phyloP scores from a whole-genome alignment of 2,329 filamentous ascomycete species.

The Botryotinia narcissicola region DNA sequence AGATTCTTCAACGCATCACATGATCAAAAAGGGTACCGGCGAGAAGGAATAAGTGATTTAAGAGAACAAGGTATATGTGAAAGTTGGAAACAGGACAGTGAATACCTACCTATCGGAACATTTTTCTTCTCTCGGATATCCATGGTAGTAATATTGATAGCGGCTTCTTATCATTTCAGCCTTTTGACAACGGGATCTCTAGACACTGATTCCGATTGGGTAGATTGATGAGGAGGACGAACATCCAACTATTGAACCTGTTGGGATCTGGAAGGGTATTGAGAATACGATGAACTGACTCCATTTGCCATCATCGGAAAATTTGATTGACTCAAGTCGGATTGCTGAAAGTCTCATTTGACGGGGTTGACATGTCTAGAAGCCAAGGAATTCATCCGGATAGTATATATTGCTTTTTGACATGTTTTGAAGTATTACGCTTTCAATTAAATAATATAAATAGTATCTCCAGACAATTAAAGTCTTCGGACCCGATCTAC shows the following conservation, averaged over 20 bases:
- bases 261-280: background rate
- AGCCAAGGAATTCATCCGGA: background rate
- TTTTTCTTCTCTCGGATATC: background rate
- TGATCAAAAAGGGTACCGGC: background rate
- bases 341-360: background rate
- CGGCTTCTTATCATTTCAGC: background rate
- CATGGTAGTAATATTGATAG: background rate
- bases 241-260: background rate
- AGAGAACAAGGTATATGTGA: background rate
- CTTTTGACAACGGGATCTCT: background rate
- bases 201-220: background rate
- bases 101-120: background rate
- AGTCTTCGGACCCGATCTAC: background rate
- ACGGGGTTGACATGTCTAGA: background rate
- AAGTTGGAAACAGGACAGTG: background rate
- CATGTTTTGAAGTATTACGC: background rate
- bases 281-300: background rate
- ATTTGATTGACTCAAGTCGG: background rate
- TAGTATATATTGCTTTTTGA: background rate
- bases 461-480: background rate
- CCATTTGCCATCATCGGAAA: background rate
- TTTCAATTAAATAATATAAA: background rate
- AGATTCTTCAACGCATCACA: slow-evolving; percentile 2
- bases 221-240: background rate
- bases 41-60: background rate